Evolutionary conservation across 305 asterid genomes (phyloP).

Genomic region (Fraxinus greggii): DNA sequence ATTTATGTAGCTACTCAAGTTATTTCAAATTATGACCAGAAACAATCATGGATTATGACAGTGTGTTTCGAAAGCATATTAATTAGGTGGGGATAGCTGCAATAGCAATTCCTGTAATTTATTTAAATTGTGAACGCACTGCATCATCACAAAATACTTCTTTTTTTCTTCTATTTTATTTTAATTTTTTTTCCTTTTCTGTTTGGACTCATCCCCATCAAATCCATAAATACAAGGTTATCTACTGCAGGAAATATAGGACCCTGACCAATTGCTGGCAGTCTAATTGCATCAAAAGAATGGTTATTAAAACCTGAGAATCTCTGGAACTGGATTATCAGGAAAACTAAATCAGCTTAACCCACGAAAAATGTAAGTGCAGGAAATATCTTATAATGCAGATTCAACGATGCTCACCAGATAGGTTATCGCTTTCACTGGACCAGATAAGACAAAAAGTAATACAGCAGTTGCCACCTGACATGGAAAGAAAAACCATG

Average conservation of each 20-base stretch:
- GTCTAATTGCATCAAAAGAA: background rate
- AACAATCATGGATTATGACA: background rate
- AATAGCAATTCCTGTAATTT: background rate
- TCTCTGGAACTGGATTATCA: background rate
- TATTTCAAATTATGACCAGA: background rate
- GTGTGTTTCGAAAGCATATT: background rate
- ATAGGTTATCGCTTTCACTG: constrained; percentile 87
- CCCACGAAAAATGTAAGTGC: background rate
- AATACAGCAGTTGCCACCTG: constrained; percentile 85
- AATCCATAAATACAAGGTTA: background rate
- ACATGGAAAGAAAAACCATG: constrained; percentile 23
- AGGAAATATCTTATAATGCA: background rate
- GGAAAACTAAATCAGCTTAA: constrained; percentile 1
- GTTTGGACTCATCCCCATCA: background rate
- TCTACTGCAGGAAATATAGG: background rate
- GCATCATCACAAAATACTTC: background rate
- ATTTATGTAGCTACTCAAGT: background rate
- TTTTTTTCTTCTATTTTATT: background rate
- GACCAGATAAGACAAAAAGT: constrained; percentile 86
- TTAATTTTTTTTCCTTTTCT: background rate
- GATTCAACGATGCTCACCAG: constrained; percentile 52
- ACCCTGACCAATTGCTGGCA: background rate
- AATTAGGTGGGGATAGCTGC: background rate
- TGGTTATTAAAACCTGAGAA: background rate
- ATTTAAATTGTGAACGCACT: background rate